Evolutionary conservation across 2,329 filamentous ascomycete species (phyloP).

Genomic region (Exophiala sp.): DNA sequence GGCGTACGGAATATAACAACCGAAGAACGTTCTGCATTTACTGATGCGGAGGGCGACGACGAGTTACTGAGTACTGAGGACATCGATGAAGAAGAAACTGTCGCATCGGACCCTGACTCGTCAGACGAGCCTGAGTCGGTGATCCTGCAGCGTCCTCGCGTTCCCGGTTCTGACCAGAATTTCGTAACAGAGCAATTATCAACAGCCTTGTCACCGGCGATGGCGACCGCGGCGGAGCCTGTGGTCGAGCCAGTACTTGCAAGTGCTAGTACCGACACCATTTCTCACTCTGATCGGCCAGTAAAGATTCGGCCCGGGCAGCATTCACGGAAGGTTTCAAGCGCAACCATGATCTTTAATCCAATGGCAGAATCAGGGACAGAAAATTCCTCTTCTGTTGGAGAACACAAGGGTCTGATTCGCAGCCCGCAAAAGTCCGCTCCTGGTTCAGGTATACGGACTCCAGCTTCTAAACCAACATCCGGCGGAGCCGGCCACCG

Average conservation of each 20-base stretch:
- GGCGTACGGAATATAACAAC: constrained; percentile 42
- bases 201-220: neutral
- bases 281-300: constrained; percentile 7
- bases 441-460: constrained; percentile 28
- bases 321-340: constrained; percentile 70
- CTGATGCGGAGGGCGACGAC: constrained; percentile 82
- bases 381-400: constrained; percentile 15
- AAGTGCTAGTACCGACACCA: neutral
- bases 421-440: constrained; percentile 10
- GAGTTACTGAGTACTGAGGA: constrained; percentile 80
- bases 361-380: constrained; percentile 45
- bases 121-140: neutral
- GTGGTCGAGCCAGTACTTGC: neutral
- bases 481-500: constrained; percentile 32
- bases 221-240: neutral
- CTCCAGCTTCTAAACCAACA: constrained; percentile 23
- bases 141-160: neutral
- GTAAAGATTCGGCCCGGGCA: constrained; percentile 32
- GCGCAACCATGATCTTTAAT: constrained; percentile 77
- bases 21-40: constrained; percentile 49
- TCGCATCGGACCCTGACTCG: constrained; percentile 14
- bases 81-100: constrained; percentile 45
- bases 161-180: constrained; percentile 3
- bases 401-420: constrained; percentile 1
- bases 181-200: constrained; percentile 8